Evolutionary conservation across 257 asterid species (phyloP), one percentile per base, ranked within the genome.

Genomic region (Ehretia macrophylla): DNA sequence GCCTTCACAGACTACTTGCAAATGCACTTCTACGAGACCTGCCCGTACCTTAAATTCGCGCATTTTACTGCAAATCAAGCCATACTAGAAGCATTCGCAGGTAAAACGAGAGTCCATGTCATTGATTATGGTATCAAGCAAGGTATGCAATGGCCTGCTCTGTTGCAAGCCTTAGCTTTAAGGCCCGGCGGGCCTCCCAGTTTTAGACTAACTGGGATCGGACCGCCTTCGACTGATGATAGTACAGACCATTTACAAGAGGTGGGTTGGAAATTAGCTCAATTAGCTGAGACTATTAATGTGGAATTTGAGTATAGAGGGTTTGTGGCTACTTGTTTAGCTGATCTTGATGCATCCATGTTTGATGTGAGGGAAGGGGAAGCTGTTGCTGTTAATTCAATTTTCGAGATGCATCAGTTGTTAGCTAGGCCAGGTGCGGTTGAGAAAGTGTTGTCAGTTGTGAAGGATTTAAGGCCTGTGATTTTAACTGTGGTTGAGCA

Each of bases 11-110:
- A 87, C 62, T 13, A 75, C 62, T 58, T 87, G 12, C 90, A 91
- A 69, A 85, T 83, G 88, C 96, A 91, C 63, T 91, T 88, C 67
- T 91, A 88, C 65, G 98, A 91, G 64, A 73, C 88, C 1, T 83
- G 96, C 62, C 98, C 98, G 9, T 88, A 88, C 58, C 78, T 91
- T 3, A 91, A 91, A 59, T 91, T 91, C 70, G 92, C 96, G 0
- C 98, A 91, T 67, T 91, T 91, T 55, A 91, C 98, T 1, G 98
- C 98, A 0, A 88, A 91, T 62, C 98, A 91, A 63, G 98, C 95
- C 0, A 91, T 91, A 8, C 81, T 87, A 5, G 96, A 91, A 54
- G 98, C 94, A 3, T 80, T 91, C 38, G 79, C 77, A 0, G 86
- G 85, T 17, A 84, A 85, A 66, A 66, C 0, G 0, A 72, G 79